Evolutionary conservation across 495 filamentous ascomycete species (phyloP).

Genomic region (Aspergillus avenaceus): DNA sequence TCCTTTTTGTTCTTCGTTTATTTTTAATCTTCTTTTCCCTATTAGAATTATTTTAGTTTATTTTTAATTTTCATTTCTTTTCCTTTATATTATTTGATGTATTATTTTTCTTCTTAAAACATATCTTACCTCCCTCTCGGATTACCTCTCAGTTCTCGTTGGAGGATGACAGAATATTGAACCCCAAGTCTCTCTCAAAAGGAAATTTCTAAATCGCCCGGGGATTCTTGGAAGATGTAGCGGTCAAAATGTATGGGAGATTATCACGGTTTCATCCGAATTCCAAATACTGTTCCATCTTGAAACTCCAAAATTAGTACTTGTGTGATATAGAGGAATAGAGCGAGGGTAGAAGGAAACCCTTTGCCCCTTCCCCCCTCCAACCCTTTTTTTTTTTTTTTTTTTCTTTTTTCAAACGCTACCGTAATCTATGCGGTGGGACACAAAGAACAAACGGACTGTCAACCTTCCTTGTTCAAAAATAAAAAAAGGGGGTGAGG

Average conservation of each 20-base stretch:
- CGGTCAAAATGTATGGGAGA: not conserved
- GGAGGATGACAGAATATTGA: too few species aligned
- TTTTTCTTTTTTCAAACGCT: too few species aligned
- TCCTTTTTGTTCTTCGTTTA: not conserved
- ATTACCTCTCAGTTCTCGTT: too few species aligned
- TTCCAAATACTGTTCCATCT: not conserved
- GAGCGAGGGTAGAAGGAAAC: not conserved
- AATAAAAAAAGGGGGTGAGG: too few species aligned
- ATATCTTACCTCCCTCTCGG: too few species aligned
- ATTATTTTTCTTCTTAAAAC: not conserved
- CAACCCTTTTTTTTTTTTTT: too few species aligned
- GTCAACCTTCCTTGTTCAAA: too few species aligned
- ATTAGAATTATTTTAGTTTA: not conserved
- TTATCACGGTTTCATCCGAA: not conserved
- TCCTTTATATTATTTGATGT: not conserved
- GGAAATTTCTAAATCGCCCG: not conserved
- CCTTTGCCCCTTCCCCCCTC: too few species aligned
- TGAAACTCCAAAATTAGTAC: not conserved
- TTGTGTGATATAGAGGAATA: not conserved
- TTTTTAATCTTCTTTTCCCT: not conserved
- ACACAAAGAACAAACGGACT: not conserved
- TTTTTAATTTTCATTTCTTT: not conserved
- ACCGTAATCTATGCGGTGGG: not conserved
- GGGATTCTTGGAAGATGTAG: not conserved
- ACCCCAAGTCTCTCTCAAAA: too few species aligned